Evolutionary conservation across 208 protist species (phyloP).

Genomic region (Crithidia sp.): DNA sequence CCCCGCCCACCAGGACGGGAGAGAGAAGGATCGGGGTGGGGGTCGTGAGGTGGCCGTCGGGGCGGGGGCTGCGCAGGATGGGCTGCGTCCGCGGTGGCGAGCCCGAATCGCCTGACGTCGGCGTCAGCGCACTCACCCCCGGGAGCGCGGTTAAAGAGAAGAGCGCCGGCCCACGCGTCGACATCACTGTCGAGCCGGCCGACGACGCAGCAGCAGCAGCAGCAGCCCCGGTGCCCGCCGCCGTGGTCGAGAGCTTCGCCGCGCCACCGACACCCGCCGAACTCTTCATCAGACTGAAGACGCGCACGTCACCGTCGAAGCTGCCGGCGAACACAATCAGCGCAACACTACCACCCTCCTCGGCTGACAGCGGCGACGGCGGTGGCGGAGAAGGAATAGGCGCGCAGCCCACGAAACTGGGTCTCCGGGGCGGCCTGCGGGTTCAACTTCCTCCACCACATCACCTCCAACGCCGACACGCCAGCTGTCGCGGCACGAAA

Average conservation of each 20-base stretch:
- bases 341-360: too few relatives aligned
- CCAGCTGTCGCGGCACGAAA: slow-evolving; percentile 29
- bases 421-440: too few relatives aligned
- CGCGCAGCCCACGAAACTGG: too few relatives aligned
- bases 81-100: background rate
- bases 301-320: slow-evolving; percentile 66
- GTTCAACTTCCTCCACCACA: background rate
- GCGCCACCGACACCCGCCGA: background rate
- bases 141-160: background rate
- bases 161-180: background rate
- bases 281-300: slow-evolving; percentile 45
- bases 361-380: background rate
- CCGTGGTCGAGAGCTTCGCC: background rate
- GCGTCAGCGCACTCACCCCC: background rate
- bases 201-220: too few relatives aligned
- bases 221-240: too few relatives aligned
- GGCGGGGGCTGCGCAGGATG: background rate
- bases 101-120: background rate
- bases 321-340: slow-evolving; percentile 51
- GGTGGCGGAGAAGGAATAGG: background rate
- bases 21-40: too few relatives aligned
- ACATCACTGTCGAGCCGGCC: too few relatives aligned
- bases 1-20: too few relatives aligned
- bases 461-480: slow-evolving; percentile 20
- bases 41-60: background rate